Base-by-base conservation (phyloP, 1,284 basidiomycete species). In the Ganoderma multipileum region DNA sequence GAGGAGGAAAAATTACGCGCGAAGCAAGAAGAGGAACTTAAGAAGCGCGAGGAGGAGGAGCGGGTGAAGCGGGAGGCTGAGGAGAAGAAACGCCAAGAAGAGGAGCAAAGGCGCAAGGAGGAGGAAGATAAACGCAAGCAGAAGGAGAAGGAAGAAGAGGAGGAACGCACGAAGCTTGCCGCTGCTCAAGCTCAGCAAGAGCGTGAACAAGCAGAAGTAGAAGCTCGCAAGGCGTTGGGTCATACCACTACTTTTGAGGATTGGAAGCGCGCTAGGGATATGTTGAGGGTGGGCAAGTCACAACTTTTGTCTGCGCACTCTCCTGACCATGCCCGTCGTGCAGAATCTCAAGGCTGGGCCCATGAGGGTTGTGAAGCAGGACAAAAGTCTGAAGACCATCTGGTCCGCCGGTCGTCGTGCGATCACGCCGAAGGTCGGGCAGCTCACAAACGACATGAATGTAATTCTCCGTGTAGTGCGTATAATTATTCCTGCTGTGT, bases 351-450 rank as follows among this genome's bases (percentile, higher is more conserved):
- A 98, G 82, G 77, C 79, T 0, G 86, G 90, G 11, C 85, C 93
- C n/a, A 90, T 98, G 79, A 89, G 87, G 55, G 77, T 79, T 11
- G 90, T 97, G 65, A 96, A 97, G 77, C 82, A 79, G 3, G 84
- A 93, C 77, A 82, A 86, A 65, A 81, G 81, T 9, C 70, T 85
- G 66, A 91, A 89, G 78, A 78, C 87, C 2, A 78, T 82, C 41
- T 91, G 89, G 87, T 87, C 83, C 63, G 84, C 83, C 60, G 86
- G 89, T 42, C 94, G 97, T 69, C 89, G 97, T 61, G 87, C 92
- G 76, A 96, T 99, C 66, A 96, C 91, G 2, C 93, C 95, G 38
- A 95, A 95, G 77, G 88, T 99, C 47, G 96, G 97, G 1, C 97
- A 99, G 79, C 83, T 99, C 42, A 96, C 95, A 14, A 95, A 95